Percentiles rank a stretch among this genome's conserved stretches.
These are phyloP conservation scores for Agastache rugosa DNA, from an alignment of 257 asterid species.

Conservation along the genomic window DNA sequence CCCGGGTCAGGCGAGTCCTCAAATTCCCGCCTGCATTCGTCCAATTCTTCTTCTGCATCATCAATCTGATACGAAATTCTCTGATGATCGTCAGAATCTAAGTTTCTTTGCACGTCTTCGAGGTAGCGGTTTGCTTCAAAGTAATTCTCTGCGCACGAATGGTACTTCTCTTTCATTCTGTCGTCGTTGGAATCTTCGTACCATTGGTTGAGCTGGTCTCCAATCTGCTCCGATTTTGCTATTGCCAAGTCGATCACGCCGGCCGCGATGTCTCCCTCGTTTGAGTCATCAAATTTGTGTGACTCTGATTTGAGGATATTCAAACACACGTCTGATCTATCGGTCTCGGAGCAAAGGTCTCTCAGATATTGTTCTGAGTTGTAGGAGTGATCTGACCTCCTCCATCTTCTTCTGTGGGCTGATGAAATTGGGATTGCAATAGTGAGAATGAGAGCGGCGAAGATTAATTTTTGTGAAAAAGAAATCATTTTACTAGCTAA, in stretches of 20 bases:
- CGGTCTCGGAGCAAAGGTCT: slow-evolving; percentile 36
- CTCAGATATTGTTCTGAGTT: neutral
- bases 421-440: slow-evolving; percentile 13
- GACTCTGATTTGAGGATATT: slow-evolving; percentile 26
- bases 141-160: slow-evolving; percentile 40
- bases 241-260: slow-evolving; percentile 36
- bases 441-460: slow-evolving; percentile 17
- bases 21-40: slow-evolving; percentile 34
- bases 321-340: slow-evolving; percentile 27
- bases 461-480: neutral
- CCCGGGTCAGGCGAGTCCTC: slow-evolving; percentile 29
- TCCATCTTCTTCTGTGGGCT: neutral
- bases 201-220: slow-evolving; percentile 17
- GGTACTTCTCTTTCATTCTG: slow-evolving; percentile 28
- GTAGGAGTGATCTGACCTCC: neutral
- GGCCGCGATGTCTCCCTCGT: neutral
- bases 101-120: neutral
- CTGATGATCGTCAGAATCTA: neutral
- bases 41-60: slow-evolving; percentile 36
- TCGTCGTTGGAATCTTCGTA: slow-evolving; percentile 23
- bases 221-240: slow-evolving; percentile 18
- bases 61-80: neutral
- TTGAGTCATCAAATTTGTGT: slow-evolving; percentile 10
- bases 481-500: neutral
- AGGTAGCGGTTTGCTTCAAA: slow-evolving; percentile 36